Percentiles rank a stretch among this genome's conserved stretches.
These are phyloP conservation scores for Microsporum audouinii DNA, from an alignment of 2,329 filamentous ascomycete genomes.

Conservation along the genomic window DNA sequence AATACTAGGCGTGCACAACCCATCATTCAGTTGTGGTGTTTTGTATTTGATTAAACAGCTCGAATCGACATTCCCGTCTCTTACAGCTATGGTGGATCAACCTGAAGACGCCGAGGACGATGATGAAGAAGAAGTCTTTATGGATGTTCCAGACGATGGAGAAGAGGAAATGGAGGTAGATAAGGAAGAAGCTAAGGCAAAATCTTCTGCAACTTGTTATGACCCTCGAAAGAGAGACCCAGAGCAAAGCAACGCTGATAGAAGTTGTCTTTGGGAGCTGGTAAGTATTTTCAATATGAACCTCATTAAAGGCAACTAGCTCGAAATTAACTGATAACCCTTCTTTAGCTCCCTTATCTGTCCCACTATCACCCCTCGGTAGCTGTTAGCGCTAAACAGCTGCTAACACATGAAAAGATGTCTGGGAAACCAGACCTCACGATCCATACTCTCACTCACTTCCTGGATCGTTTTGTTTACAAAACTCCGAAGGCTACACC, in stretches of 20 bases:
- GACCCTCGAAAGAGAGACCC: slow-evolving; percentile 87
- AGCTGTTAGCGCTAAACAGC: slow-evolving; percentile 62
- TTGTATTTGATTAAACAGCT: slow-evolving; percentile 80
- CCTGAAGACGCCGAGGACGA: slow-evolving; percentile 68
- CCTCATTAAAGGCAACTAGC: slow-evolving; percentile 16
- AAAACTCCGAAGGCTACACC: slow-evolving; percentile 67
- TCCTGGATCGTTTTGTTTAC: slow-evolving; percentile 98
- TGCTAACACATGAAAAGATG: slow-evolving; percentile 58
- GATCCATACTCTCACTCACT: slow-evolving; percentile 83
- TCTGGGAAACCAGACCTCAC: slow-evolving; percentile 82
- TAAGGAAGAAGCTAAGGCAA: slow-evolving; percentile 23
- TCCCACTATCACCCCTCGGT: slow-evolving; percentile 90
- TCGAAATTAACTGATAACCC: neutral
- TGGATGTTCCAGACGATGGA: slow-evolving; percentile 50
- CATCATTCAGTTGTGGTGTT: slow-evolving; percentile 85
- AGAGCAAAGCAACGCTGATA: slow-evolving; percentile 83
- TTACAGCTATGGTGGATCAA: slow-evolving; percentile 66
- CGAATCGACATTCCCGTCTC: slow-evolving; percentile 63
- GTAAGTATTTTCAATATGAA: slow-evolving; percentile 36
- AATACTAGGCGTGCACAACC: slow-evolving; percentile 75
- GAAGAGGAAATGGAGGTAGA: slow-evolving; percentile 28
- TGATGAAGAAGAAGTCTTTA: slow-evolving; percentile 54
- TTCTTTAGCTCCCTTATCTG: slow-evolving; percentile 49
- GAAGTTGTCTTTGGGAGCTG: slow-evolving; percentile 86
- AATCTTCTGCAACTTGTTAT: slow-evolving; percentile 41